Evolutionary conservation across 2,329 filamentous ascomycete genomes (phyloP).

Genomic region (Claviceps citrina): DNA sequence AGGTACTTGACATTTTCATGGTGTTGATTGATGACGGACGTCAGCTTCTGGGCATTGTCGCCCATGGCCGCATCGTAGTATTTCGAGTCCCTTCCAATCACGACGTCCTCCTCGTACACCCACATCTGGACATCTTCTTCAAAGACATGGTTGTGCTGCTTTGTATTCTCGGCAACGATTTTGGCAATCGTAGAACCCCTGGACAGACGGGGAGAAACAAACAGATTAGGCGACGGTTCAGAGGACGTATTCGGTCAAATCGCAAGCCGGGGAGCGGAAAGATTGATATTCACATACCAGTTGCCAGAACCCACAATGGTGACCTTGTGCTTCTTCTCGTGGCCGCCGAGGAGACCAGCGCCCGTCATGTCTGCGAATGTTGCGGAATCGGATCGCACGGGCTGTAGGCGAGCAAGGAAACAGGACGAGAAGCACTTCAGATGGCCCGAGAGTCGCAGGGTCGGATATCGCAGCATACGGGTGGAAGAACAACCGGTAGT

Average conservation of each 20-base stretch:
- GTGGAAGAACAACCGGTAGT: background rate
- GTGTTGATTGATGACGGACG: constrained; percentile 71
- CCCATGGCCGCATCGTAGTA: constrained; percentile 52
- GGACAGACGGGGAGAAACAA: background rate
- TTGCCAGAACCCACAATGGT: constrained; percentile 92
- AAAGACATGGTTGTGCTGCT: constrained; percentile 62
- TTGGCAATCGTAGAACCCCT: constrained; percentile 97
- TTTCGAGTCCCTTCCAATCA: constrained; percentile 53
- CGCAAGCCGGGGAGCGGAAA: background rate
- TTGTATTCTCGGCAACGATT: constrained; percentile 86
- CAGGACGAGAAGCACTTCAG: background rate
- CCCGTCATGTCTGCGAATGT: constrained; percentile 18
- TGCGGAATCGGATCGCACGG: constrained; percentile 3
- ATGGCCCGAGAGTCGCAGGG: background rate
- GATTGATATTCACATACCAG: constrained; percentile 43
- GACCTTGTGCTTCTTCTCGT: constrained; percentile 72
- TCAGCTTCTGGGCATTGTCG: constrained; percentile 69
- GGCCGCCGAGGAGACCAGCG: constrained; percentile 25
- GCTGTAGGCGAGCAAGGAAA: background rate
- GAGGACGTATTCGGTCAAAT: background rate
- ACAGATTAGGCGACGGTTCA: background rate
- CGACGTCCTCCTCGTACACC: constrained; percentile 90
- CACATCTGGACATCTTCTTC: constrained; percentile 92
- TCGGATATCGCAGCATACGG: constrained; percentile 4
- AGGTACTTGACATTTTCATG: constrained; percentile 99